Percentiles rank a stretch among this genome's conserved stretches.
These are phyloP conservation scores for Sphaerulina vaccinii DNA, from an alignment of 2,329 filamentous ascomycete genomes.

Conservation along the genomic window DNA sequence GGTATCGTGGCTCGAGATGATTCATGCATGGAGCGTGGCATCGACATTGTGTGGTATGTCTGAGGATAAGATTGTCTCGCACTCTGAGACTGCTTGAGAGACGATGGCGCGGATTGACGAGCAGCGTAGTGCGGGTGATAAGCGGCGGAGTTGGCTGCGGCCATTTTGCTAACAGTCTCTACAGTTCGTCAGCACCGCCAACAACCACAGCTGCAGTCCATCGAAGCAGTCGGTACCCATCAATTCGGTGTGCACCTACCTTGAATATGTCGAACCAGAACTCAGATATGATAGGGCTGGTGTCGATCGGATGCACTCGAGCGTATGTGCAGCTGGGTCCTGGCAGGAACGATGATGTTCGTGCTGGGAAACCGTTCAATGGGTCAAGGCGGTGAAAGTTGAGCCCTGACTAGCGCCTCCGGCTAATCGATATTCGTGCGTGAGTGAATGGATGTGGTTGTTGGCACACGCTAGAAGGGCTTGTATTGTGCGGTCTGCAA, in stretches of 20 bases:
- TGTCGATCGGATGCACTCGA: constrained; percentile 2
- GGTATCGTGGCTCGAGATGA: not conserved
- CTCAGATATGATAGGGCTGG: constrained; percentile 5
- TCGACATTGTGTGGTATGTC: not conserved
- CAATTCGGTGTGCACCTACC: constrained; percentile 27
- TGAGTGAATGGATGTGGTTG: not conserved
- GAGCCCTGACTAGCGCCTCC: not conserved
- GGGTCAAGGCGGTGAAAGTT: not conserved
- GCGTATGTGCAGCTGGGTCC: constrained; percentile 8
- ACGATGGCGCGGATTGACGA: not conserved
- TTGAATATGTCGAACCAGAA: constrained; percentile 1
- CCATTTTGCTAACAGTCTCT: constrained; percentile 1
- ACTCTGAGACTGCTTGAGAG: not conserved
- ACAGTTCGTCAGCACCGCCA: constrained; percentile 1
- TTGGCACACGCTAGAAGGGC: not conserved
- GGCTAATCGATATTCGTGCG: not conserved
- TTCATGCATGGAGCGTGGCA: not conserved
- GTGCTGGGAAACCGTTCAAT: not conserved
- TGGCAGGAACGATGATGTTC: constrained; percentile 8
- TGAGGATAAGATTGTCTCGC: constrained; percentile 2
- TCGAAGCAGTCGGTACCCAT: constrained; percentile 5
- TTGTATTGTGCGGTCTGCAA: not conserved
- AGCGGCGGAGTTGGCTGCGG: not conserved
- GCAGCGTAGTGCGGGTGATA: not conserved
- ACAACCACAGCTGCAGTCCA: not conserved